Evolutionary conservation across 495 filamentous ascomycete species (phyloP), one percentile per base, ranked within the genome.

Genomic region (Aspergillus ellipticus): DNA sequence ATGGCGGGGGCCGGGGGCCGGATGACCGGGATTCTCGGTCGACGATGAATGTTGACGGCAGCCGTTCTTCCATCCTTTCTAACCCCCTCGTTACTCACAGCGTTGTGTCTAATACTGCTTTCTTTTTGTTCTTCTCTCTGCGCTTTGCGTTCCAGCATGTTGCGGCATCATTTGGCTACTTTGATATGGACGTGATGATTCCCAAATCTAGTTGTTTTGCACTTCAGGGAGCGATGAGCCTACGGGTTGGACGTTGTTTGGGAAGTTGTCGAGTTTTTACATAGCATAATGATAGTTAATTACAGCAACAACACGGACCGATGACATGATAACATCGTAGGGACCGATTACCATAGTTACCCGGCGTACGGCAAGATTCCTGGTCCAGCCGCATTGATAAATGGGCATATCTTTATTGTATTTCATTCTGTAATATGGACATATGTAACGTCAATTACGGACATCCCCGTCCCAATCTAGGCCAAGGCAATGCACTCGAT

Each of bases 401-500:
- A n/a, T n/a, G n/a, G n/a, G n/a, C n/a, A n/a, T n/a, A n/a, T n/a
- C n/a, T n/a, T n/a, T n/a, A n/a, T n/a, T n/a, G n/a, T n/a, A n/a
- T n/a, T n/a, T n/a, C n/a, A n/a, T n/a, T n/a, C n/a, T n/a, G n/a
- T n/a, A n/a, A 53, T 49, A 48, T 28, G 53, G 33, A 51, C 20
- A 43, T 46, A 45, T 26, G 4, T 29, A n/a, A 20, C 22, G 29
- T 24, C 29, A n/a, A 55, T 22, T 49, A 42, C 22, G 21, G 5
- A 21, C 46, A 29, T 42, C 33, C 31, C 39, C 20, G 54, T 3
- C 11, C 5, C 26, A 4, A 50, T 13, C 21, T 67, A 78, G 56
- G 79, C 72, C 53, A 92, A 49, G 75, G 87, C 74, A 88, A 84
- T 68, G 72, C 87, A 89, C 82, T 97, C 93, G 70, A 97, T 96